These are phyloP conservation scores for Trametopsis cervina DNA, from an alignment of 768 basidiomycete genomes.

Conservation along the genomic window DNA sequence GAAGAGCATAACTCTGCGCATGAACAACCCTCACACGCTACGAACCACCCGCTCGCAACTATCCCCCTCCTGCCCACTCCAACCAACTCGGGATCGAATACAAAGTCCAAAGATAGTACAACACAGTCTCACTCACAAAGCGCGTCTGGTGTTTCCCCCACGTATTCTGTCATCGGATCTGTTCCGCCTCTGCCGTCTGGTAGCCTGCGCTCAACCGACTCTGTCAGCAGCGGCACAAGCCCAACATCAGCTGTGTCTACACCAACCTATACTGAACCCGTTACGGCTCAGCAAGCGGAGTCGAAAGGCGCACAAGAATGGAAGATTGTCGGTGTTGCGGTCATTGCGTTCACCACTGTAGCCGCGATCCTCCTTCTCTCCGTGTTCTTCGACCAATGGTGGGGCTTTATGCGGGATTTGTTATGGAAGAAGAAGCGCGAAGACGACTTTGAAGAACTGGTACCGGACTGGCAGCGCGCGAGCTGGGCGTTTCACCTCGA, in stretches of 20 bases:
- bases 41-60: background rate
- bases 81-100: background rate
- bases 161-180: no score
- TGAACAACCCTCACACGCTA: background rate
- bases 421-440: conserved; percentile 29
- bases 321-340: conserved; percentile 64
- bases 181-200: no score
- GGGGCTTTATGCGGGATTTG: conserved; percentile 49
- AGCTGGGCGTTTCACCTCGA: conserved; percentile 44
- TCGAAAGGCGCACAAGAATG: conserved; percentile 41
- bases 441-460: conserved; percentile 43
- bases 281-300: background rate
- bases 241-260: background rate
- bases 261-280: background rate
- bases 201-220: background rate
- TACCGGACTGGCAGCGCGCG: conserved; percentile 57
- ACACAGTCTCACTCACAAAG: conserved; percentile 1
- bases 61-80: no score
- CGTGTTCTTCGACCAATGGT: conserved; percentile 70
- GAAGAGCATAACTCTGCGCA: conserved; percentile 1
- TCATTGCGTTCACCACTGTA: conserved; percentile 56
- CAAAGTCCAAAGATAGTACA: background rate
- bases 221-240: no score
- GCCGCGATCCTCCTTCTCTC: conserved; percentile 47
- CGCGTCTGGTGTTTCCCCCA: background rate